Base-by-base conservation (phyloP, 371 early-diverging fungal genomes). In the Saksenaea oblongispora region DNA sequence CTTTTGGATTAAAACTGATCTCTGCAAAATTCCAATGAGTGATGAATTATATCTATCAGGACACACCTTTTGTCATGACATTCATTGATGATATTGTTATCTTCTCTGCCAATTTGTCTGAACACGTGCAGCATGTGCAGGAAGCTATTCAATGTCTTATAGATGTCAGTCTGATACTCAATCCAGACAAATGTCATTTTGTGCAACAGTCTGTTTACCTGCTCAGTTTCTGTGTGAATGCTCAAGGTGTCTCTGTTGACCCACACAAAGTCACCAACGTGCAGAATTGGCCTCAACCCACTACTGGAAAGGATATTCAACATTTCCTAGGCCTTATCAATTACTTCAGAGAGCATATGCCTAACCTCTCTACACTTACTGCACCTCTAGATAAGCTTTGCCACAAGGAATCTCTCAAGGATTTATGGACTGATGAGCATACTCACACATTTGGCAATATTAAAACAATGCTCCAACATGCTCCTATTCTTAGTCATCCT, bases 21-120 rank as follows among this genome's bases (percentile, higher is more conserved):
- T 70, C 69, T 0, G 60, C 70, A 0, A 34, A 67, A 1, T 75
- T 69, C 39, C 71, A 70, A 51, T 15, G 67, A 8, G 69, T 63
- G 0, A 70, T 70, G 65, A 13, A n/a, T 3, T 53, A n/a, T 28
- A 27, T 67, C 8, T 59, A 58, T 18, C 0, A 56, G 4, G 22
- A 54, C 5, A 13, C 15, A 37, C 37, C 37, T 2, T 37, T 13
- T 37, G 37, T 37, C 10, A 37, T 15, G 2, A n/a, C n/a, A n/a
- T n/a, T n/a, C n/a, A n/a, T n/a, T n/a, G n/a, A n/a, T n/a, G n/a
- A n/a, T n/a, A n/a, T 57, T 17, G 36, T 57, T 15, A 39, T 63
- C 7, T 57, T 42, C 17, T 63, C 63, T 17, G 26, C 11, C 2
- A 28, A 3, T 7, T 18, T 57, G 13, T 28, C 1, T 0, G 57